Evolutionary conservation across 2,329 filamentous ascomycete genomes (phyloP).

Genomic region (Fusarium sp.): DNA sequence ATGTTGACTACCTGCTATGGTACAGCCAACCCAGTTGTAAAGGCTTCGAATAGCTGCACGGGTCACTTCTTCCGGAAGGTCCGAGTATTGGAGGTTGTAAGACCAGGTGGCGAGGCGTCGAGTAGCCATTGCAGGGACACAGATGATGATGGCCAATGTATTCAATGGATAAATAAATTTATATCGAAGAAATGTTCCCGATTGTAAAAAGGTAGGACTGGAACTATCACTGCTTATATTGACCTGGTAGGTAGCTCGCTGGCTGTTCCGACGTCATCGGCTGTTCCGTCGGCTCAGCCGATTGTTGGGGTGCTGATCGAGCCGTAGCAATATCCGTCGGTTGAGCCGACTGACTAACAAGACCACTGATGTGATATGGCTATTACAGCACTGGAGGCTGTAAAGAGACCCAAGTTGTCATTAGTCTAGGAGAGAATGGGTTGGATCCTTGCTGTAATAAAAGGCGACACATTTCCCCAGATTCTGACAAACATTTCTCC

Average conservation of each 20-base stretch:
- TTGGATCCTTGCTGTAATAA: background rate
- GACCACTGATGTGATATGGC: background rate
- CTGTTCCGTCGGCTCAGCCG: constrained; percentile 2
- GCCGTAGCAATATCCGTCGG: background rate
- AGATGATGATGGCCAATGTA: background rate
- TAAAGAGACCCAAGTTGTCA: background rate
- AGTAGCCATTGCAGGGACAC: background rate
- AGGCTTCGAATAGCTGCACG: constrained; percentile 2
- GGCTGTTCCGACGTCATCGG: background rate
- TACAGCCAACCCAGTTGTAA: constrained; percentile 1
- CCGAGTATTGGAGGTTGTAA: background rate
- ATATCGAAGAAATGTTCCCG: background rate
- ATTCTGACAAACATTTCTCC: background rate
- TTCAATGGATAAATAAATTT: background rate
- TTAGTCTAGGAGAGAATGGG: background rate
- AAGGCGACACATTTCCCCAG: background rate
- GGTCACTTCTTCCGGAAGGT: background rate
- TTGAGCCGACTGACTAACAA: background rate
- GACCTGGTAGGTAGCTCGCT: background rate
- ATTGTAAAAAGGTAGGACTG: too few species aligned
- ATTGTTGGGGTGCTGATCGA: background rate
- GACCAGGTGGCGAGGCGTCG: background rate
- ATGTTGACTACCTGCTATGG: background rate
- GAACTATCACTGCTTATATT: background rate
- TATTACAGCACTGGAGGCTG: background rate